phyloP scores from a whole-genome alignment of 345 rosid species.

The Eucalyptus shirleyi region DNA sequence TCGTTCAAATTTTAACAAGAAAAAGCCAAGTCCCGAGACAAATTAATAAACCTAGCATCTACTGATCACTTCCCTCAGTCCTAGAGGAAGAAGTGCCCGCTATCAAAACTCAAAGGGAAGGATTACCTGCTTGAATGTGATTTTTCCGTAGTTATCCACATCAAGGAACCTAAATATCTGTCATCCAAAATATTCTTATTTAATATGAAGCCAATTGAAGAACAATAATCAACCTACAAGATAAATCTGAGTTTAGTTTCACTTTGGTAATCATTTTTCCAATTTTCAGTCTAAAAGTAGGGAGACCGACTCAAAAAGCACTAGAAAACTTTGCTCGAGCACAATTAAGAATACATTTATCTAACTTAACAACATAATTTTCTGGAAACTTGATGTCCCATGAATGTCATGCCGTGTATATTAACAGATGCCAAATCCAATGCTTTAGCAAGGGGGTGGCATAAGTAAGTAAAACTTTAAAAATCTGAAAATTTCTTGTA shows the following conservation, averaged over 20 bases:
- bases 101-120: background rate
- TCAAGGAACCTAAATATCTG: conserved; percentile 85
- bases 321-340: background rate
- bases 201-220: background rate
- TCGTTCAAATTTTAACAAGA: background rate
- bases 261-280: background rate
- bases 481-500: background rate
- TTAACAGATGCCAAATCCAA: background rate
- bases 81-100: background rate
- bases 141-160: conserved; percentile 59
- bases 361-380: background rate
- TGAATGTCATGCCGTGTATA: background rate
- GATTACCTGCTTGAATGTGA: conserved; percentile 84
- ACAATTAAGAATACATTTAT: background rate
- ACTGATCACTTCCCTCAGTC: background rate
- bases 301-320: background rate
- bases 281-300: background rate
- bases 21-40: background rate
- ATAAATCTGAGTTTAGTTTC: background rate
- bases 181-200: background rate
- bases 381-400: background rate
- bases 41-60: background rate
- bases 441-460: background rate
- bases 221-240: background rate
- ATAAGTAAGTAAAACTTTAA: background rate